These are phyloP conservation scores for Schoenoplectus tabernaemontani DNA, from an alignment of 202 grass and related monocot species.

Conservation along the genomic window DNA sequence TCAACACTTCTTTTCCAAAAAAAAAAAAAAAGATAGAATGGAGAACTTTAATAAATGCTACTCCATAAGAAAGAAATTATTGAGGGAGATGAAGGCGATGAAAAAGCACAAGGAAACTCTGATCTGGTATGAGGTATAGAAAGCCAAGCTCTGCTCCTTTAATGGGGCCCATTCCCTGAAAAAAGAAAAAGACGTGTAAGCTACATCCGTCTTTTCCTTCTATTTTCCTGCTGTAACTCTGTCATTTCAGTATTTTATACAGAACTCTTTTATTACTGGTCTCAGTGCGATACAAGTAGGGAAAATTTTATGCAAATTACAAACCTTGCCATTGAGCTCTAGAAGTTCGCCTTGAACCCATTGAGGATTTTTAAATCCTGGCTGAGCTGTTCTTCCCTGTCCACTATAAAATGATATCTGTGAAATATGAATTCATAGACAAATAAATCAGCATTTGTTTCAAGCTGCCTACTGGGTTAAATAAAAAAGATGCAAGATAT, in stretches of 20 bases:
- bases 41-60: not conserved
- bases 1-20: not conserved
- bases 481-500: not conserved
- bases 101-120: slow-evolving; percentile 89
- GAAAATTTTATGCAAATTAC: slow-evolving; percentile 5
- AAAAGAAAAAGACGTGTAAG: not conserved
- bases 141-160: slow-evolving; percentile 76
- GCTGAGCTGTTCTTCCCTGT: slow-evolving; percentile 83
- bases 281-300: not conserved
- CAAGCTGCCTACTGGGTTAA: not conserved
- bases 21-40: not conserved
- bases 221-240: not conserved
- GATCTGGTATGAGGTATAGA: slow-evolving; percentile 71
- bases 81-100: slow-evolving; percentile 76
- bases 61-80: slow-evolving; percentile 6
- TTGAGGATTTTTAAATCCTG: slow-evolving; percentile 85
- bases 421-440: not conserved
- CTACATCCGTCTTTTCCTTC: not conserved
- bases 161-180: slow-evolving; percentile 61
- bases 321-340: slow-evolving; percentile 94
- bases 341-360: slow-evolving; percentile 93
- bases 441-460: slow-evolving; percentile 4
- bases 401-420: slow-evolving; percentile 79
- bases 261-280: too few relatives aligned
- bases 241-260: not conserved